These are phyloP conservation scores for Kwoniella botswanensis DNA, from an alignment of 768 basidiomycete species.

Conservation along the genomic window DNA sequence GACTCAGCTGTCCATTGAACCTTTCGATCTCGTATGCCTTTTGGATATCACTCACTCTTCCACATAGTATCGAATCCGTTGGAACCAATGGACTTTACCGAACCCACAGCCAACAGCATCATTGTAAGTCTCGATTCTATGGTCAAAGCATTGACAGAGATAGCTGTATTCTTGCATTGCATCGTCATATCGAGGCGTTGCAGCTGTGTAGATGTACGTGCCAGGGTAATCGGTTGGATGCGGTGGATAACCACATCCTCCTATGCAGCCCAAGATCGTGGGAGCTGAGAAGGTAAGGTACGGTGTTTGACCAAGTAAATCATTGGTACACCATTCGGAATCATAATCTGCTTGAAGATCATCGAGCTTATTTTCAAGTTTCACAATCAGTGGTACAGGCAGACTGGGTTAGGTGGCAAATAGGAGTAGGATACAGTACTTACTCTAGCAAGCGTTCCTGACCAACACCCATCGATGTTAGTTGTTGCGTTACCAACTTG, in stretches of 20 bases:
- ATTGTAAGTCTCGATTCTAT: background rate
- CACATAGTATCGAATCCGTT: background rate
- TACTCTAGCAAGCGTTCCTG: background rate
- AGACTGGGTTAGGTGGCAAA: background rate
- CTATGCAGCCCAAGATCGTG: conserved; percentile 1
- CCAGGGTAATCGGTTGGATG: background rate
- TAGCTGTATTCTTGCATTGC: background rate
- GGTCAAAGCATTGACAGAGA: background rate
- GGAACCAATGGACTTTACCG: background rate
- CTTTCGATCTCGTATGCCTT: too few species aligned
- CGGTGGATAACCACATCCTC: background rate
- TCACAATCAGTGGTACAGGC: background rate
- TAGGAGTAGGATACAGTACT: background rate
- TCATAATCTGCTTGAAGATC: conserved; percentile 2
- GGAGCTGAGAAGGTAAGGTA: background rate
- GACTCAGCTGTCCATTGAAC: too few species aligned
- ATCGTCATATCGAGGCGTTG: background rate
- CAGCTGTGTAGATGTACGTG: background rate
- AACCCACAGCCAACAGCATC: background rate
- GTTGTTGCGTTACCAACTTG: background rate
- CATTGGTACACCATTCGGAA: background rate
- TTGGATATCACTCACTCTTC: background rate
- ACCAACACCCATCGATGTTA: background rate
- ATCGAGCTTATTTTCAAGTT: background rate
- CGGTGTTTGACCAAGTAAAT: background rate